Base-by-base conservation (phyloP, 768 basidiomycete genomes). In the Phylloporus sp. region DNA sequence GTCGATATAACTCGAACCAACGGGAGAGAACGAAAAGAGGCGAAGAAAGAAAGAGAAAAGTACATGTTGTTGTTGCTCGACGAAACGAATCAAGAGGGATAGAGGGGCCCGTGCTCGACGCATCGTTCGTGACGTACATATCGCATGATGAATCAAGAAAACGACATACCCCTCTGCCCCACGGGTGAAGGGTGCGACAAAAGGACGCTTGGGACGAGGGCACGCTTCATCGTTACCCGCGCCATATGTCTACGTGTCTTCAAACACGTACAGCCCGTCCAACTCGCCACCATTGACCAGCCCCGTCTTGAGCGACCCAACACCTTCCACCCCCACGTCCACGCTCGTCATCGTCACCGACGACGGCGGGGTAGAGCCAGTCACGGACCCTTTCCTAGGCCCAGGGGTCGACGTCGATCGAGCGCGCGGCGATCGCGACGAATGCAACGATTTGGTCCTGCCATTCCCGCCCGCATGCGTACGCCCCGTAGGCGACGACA, bases 241-340 rank as follows among this genome's bases (percentile, higher is more conserved):
- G 24, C n/a, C 15, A 21, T 14, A 4, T 13, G 6, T 26, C 26
- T 42, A 58, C 21, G 50, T 54, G 46, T 50, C 55, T 26, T 65
- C 63, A 52, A 65, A 65, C 42, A 65, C 63, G 34, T 65, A 65
- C 36, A 65, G 27, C 26, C 63, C 63, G 17, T 65, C 63, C 50
- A 65, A 17, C 48, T 65, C 63, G 20, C 63, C 63, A 7, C 63
- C 63, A 6, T 55, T 60, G 17, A 65, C 63, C 26, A 65, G 37
- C 7, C 63, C 63, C 14, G 65, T 55, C 40, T 51, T 65, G 31
- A 64, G 48, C 22, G 41, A 23, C 31, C 60, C 54, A 3, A 52
- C 41, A 6, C 50, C 57, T 26, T 50, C 52, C 5, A 49, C 56
- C 9, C 27, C 27, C n/a, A 57, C 50, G 22, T 36, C 56, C 34